Base-by-base conservation (phyloP, 208 protist species). In the Trypanosoma lewisi region DNA sequence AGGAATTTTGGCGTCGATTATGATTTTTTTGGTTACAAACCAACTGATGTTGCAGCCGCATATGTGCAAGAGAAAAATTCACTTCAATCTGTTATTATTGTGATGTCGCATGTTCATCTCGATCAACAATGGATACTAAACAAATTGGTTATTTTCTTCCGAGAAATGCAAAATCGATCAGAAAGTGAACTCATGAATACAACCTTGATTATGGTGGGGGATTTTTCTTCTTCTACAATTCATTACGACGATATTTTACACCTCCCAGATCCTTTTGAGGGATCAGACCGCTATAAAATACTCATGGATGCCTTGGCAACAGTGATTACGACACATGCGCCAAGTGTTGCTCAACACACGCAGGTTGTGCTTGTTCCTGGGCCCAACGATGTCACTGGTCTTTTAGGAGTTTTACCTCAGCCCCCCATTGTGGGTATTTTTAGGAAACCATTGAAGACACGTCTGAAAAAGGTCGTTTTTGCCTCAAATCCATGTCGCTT, bases 291-390 rank as follows among this genome's bases (percentile, higher is more conserved):
- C 5, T 71, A 76, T 37, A 77, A 73, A 54, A 59, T 66, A 8
- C 58, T 93, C 27, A 74, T 82, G 44, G 83, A 94, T 42, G 48
- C 41, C 17, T 62, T 96, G 27, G 87, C 73, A 19, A 60, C 50
- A 25, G 83, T 83, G 49, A 82, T 93, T 44, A 60, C 67, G 0
- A 57, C 67, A 33, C 72, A 90, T 69, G 85, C 87, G 8, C 90
- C 90, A 19, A 76, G 73, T 31, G 83, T 80, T 30, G 90, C 90
- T 51, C 80, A 86, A 56, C 78, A 89, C 16, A 84, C 75, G 37
- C 81, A 91, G 34, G 82, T 96, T 62, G 78, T 94, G 17, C 67
- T 96, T 30, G 73, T 96, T 57, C 90, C 90, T 21, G 90, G 90
- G 0, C 83, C 80, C 2, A 64, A 76, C 21, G 90, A 96, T 53